Percentiles rank a stretch among this genome's conserved stretches.
Conservation (phyloP, 228 moss, liverwort and hornwort species). For the Sphagnum magellanicum region DNA sequence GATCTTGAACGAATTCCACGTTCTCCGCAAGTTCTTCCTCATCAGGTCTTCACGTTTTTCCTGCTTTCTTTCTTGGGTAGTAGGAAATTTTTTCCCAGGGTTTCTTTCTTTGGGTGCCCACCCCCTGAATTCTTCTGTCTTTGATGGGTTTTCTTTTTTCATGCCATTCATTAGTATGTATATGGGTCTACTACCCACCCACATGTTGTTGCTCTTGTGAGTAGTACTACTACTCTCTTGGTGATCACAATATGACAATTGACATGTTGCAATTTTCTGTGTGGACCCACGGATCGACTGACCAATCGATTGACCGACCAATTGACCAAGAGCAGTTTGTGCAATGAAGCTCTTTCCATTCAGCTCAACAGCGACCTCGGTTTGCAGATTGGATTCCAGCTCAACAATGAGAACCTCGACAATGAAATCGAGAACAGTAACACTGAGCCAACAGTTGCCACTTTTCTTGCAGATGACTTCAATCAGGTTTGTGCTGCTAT, state of each 20-base stretch:
- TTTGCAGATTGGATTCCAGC: slow-evolving; percentile 87
- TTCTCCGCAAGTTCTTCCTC: slow-evolving; percentile 78
- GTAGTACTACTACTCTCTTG: too few relatives aligned
- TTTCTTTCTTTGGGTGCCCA: too few relatives aligned
- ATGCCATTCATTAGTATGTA: too few relatives aligned
- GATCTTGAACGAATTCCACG: slow-evolving; percentile 86
- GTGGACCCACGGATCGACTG: too few relatives aligned
- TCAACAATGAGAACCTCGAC: slow-evolving; percentile 91
- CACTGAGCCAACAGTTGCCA: slow-evolving; percentile 67
- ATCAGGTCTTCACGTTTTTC: slow-evolving; percentile 42
- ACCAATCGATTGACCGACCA: too few relatives aligned
- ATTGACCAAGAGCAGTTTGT: slow-evolving; percentile 38
- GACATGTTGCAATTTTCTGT: too few relatives aligned
- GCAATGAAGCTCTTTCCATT: slow-evolving; percentile 68
- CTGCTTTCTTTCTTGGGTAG: background rate
- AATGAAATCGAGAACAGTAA: slow-evolving; percentile 43
- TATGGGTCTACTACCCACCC: too few relatives aligned
- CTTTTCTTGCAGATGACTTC: slow-evolving; percentile 86
- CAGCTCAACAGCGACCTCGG: slow-evolving; percentile 79
- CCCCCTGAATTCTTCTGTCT: too few relatives aligned
- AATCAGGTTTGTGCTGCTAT: slow-evolving; percentile 49
- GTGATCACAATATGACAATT: too few relatives aligned
- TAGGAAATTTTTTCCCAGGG: too few relatives aligned
- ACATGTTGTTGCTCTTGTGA: too few relatives aligned
- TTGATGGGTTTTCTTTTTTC: too few relatives aligned